Percentiles rank a stretch among this genome's conserved stretches.
These are phyloP conservation scores for Parastagonospora avenae DNA, from an alignment of 2,329 filamentous ascomycete genomes.

Conservation along the genomic window DNA sequence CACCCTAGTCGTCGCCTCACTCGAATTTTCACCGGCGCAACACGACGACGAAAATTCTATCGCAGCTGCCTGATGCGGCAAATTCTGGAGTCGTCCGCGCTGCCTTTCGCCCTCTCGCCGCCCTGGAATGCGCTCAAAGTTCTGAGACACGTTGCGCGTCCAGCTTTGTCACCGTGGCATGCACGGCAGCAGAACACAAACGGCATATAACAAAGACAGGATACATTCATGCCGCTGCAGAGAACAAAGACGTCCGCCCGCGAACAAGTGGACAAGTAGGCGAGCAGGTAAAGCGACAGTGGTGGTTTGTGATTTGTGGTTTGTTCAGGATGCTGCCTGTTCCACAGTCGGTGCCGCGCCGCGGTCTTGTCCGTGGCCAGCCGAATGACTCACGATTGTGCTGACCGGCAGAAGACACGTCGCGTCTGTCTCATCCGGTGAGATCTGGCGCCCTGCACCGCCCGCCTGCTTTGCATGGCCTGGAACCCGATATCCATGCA, in stretches of 20 bases:
- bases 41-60: constrained; percentile 19
- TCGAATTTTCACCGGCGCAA: constrained; percentile 15
- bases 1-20: constrained; percentile 25
- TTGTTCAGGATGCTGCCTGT: constrained; percentile 10
- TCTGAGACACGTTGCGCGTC: constrained; percentile 26
- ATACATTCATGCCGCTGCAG: not conserved
- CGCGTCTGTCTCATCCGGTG: constrained; percentile 14
- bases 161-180: constrained; percentile 15
- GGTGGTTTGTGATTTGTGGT: constrained; percentile 1
- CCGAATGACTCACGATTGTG: constrained; percentile 28
- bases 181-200: constrained; percentile 11
- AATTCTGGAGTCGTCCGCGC: not conserved
- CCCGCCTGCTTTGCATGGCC: constrained; percentile 2
- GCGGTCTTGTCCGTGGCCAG: constrained; percentile 17
- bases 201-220: constrained; percentile 5
- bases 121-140: constrained; percentile 22
- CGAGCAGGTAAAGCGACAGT: constrained; percentile 1
- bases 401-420: constrained; percentile 24
- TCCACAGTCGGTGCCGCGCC: constrained; percentile 13
- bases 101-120: constrained; percentile 15
- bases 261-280: not conserved
- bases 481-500: not conserved
- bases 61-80: constrained; percentile 8
- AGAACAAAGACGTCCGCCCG: constrained; percentile 1
- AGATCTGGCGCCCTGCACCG: constrained; percentile 7